Evolutionary conservation across 768 basidiomycete species (phyloP).

Genomic region (Multifurca ochricompacta): DNA sequence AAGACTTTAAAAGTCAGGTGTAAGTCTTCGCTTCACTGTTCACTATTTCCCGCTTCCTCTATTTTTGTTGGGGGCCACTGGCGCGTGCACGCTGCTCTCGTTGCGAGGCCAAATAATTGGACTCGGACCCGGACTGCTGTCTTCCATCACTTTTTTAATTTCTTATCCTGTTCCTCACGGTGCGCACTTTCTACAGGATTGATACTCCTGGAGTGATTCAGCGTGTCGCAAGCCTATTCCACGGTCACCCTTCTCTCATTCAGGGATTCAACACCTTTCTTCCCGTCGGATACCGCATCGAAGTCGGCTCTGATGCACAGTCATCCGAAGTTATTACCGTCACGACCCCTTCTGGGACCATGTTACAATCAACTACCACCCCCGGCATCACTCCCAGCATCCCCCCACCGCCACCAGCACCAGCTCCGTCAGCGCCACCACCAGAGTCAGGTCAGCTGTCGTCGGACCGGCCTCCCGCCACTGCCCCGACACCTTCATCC

Average conservation of each 20-base stretch:
- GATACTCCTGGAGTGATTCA: constrained; percentile 97
- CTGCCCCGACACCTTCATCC: constrained; percentile 13
- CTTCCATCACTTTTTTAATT: no score
- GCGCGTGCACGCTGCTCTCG: no score
- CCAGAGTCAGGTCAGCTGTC: neutral
- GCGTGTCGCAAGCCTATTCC: constrained; percentile 89
- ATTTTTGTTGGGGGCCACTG: no score
- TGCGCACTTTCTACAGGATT: constrained; percentile 49
- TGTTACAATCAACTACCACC: constrained; percentile 25
- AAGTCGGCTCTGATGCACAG: constrained; percentile 59
- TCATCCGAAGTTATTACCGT: constrained; percentile 65
- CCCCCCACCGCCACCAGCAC: constrained; percentile 3
- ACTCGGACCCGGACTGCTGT: no score
- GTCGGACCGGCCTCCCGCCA: constrained; percentile 5
- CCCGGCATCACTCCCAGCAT: constrained; percentile 17
- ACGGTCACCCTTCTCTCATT: constrained; percentile 82
- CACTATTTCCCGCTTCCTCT: no score
- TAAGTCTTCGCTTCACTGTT: no score
- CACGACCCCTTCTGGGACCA: constrained; percentile 65
- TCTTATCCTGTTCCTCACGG: neutral
- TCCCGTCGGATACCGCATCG: constrained; percentile 90
- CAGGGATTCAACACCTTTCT: constrained; percentile 99
- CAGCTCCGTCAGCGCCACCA: neutral
- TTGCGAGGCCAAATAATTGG: no score
- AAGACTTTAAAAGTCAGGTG: constrained; percentile 65